Base-by-base conservation (phyloP, 2,329 filamentous ascomycete genomes). In the Colletotrichum costaricense region DNA sequence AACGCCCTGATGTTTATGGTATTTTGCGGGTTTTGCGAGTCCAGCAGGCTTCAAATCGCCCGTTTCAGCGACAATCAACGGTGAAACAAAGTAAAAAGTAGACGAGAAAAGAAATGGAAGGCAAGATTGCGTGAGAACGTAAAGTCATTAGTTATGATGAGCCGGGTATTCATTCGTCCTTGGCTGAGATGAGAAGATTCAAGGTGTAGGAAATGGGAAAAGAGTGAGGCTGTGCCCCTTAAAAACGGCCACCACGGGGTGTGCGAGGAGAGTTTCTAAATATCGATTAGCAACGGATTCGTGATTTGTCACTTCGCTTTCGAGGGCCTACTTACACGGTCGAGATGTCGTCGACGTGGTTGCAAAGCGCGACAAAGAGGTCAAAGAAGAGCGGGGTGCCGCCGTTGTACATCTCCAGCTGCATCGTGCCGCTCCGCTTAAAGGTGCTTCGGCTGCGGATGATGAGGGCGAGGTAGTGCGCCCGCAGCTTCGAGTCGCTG, bases 341-440 rank as follows among this genome's bases (percentile, higher is more conserved):
- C 5, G 89, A 88, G 74, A 92, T 88, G 78, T 92, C 93, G 81
- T 91, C 94, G 80, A 97, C 93, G 80, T 97, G 94, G 81, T 98
- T 97, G 84, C 94, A 95, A 84, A 98, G 91, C 22, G 95, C 95
- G 63, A 98, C 95, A 81, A 98, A 98, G 57, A 98, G 87, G 80
- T 98, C 95, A 81, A 98, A 98, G 86, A 97, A 98, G 72, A 97
- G 87, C 79, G 93, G 89, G 1, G 87, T 93, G 67, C 94, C 94
- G 33, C 95, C 95, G 74, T 91, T 90, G 82, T 93, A 93, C 95
- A 98, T 98, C 85, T 98, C 95, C 77, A 94, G 90, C 84, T 98
- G 95, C 95, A 98, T 97, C 4, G 95, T 98, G 67, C 95, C 95
- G 83, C 95, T 97, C 68, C 94, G 89, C 88, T 97, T 98, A 85